A percentile compares a stretch with the other conserved stretches of the same genome.
phyloP scores from a whole-genome alignment of 202 grass and related monocot species.

The Tripidium arundinaceum region DNA sequence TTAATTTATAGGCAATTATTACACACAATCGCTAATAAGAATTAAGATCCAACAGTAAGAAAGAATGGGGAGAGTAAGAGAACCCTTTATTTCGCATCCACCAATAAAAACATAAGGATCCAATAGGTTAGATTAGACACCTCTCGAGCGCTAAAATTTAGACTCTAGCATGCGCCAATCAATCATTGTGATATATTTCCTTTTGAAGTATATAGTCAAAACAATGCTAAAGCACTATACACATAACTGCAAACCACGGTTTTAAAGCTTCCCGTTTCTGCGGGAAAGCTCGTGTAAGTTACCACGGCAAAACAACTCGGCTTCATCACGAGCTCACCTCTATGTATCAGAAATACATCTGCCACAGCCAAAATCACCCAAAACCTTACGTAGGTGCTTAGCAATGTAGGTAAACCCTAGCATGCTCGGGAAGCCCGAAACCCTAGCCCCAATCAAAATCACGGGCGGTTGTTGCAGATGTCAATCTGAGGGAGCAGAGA shows the following conservation, averaged over 20 bases:
- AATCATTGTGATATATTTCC: background rate
- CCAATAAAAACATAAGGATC: background rate
- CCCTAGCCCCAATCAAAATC: slow-evolving; percentile 33
- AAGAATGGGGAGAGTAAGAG: background rate
- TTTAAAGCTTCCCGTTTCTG: background rate
- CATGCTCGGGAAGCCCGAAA: slow-evolving; percentile 25
- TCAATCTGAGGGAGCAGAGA: background rate
- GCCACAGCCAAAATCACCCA: background rate
- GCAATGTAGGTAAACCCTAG: slow-evolving; percentile 40
- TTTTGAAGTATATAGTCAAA: background rate
- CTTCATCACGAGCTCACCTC: background rate
- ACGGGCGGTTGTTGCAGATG: background rate
- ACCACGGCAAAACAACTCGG: background rate
- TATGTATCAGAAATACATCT: background rate
- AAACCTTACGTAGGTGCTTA: background rate
- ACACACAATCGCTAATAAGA: background rate
- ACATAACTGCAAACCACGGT: background rate
- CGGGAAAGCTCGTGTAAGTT: background rate
- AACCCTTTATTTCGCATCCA: background rate
- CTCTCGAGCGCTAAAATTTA: background rate
- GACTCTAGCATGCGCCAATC: background rate
- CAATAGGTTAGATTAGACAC: background rate
- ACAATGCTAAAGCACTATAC: background rate
- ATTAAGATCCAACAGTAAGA: background rate
- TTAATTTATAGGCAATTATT: background rate